A percentile compares a stretch with the other conserved stretches of the same genome.
These are phyloP conservation scores for Nidularia sp. DNA, from an alignment of 768 basidiomycete genomes.

Conservation along the genomic window DNA sequence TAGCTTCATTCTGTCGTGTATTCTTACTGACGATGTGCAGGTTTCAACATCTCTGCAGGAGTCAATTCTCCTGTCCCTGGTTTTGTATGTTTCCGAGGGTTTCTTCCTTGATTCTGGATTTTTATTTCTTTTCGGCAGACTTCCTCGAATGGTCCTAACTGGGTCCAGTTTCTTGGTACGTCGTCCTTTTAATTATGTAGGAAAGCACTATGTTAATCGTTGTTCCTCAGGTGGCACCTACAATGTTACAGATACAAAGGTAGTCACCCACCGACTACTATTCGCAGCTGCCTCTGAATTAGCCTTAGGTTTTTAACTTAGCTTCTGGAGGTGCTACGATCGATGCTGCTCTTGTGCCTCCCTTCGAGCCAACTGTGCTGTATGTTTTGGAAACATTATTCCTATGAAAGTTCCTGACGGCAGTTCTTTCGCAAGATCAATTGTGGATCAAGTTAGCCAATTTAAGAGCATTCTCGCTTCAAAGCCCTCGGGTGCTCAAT, in stretches of 20 bases:
- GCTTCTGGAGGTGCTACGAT: constrained; percentile 61
- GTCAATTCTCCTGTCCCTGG: constrained; percentile 47
- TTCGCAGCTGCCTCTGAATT: not conserved
- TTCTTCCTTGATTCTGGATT: not conserved
- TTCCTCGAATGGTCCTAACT: constrained; percentile 61
- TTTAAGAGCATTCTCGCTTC: constrained; percentile 40
- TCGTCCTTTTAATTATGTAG: not conserved
- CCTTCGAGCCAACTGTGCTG: constrained; percentile 12
- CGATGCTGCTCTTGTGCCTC: constrained; percentile 47
- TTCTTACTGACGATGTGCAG: constrained; percentile 14
- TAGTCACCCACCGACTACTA: not conserved
- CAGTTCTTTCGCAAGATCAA: constrained; percentile 24
- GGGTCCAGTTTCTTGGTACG: constrained; percentile 52
- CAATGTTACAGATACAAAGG: constrained; percentile 52
- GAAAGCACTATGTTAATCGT: not conserved
- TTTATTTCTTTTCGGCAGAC: constrained; percentile 25
- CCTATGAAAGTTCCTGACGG: not conserved
- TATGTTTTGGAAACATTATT: not conserved
- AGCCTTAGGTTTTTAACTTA: constrained; percentile 36
- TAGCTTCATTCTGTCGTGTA: not conserved
- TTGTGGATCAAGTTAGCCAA: constrained; percentile 54
- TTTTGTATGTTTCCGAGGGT: constrained; percentile 29
- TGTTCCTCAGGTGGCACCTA: constrained; percentile 38
- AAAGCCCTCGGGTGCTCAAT: constrained; percentile 41
- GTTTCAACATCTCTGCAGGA: constrained; percentile 57